Base-by-base conservation (phyloP, 176 grass and related monocot genomes). In the Aechmea fasciata region DNA sequence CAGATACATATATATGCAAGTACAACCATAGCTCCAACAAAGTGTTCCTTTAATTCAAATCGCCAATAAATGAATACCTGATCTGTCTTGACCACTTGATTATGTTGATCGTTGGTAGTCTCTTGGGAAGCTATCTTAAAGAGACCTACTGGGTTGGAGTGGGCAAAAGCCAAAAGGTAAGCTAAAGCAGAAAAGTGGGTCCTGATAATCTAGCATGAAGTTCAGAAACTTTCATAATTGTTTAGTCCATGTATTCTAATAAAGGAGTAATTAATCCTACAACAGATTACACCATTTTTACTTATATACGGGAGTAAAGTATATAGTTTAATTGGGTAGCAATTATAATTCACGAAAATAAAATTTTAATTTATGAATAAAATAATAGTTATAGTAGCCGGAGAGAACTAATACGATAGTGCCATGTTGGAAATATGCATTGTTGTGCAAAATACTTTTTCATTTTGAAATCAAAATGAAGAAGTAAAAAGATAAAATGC, bases 31-130 rank as follows among this genome's bases (percentile, higher is more conserved):
- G 55, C 13, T 61, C 55, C 19, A 59, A 9, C 19, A 9, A 17
- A 59, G 54, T 59, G 55, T 22, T 61, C 55, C n/a, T 61, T 61
- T 61, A 61, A 61, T 61, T 61, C 55, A 18, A 61, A 61, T 15
- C n/a, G 13, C 33, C 33, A 41, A 61, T 61, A 7, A 20, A 61
- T 18, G 15, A 15, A 15, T 19, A n/a, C 55, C 20, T 61, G 9
- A 61, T 10, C 55, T 61, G n/a, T 61, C n/a, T 13, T 61, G 55
- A 61, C 33, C 55, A 61, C 55, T 61, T 61, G 55, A 18, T 61
- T 61, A 22, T 61, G 55, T 18, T 41, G 14, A 61, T 20, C 55
- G 20, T 10, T 22, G 10, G 2, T 19, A 57, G 15, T 20, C 19
- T 61, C 55, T 61, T 61, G 55, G 20, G 55, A 19, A 19, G 13